phyloP scores from a whole-genome alignment of 257 asterid species.

The Orobanche coerulescens region DNA sequence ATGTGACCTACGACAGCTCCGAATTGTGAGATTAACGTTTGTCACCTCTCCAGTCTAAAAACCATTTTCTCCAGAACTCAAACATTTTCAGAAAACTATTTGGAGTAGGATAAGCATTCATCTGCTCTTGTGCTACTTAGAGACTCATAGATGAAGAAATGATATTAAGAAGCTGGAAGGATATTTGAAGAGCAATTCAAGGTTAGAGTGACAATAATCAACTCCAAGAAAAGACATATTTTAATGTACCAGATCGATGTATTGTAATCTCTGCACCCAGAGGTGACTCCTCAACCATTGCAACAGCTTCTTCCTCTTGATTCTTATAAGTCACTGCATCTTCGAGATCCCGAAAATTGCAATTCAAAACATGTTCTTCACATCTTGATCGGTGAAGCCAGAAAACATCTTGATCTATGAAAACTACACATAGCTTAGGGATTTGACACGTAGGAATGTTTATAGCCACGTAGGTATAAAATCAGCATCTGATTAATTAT shows the following conservation, averaged over 20 bases:
- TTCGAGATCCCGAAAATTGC: conserved; percentile 48
- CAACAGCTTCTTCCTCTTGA: conserved; percentile 59
- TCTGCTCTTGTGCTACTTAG: not conserved
- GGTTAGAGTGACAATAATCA: not conserved
- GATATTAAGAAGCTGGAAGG: not conserved
- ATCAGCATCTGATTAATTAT: too few relatives aligned
- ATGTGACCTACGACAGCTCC: conserved; percentile 43
- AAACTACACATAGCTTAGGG: too few relatives aligned
- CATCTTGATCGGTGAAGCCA: conserved; percentile 39
- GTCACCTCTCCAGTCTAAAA: not conserved
- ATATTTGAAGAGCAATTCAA: conserved; percentile 8
- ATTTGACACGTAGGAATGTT: too few relatives aligned
- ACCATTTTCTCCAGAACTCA: not conserved
- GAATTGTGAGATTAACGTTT: conserved; percentile 16
- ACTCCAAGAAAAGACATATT: conserved; percentile 11
- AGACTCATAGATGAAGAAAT: not conserved
- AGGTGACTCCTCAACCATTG: conserved; percentile 57
- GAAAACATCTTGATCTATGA: too few relatives aligned
- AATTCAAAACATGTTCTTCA: conserved; percentile 49
- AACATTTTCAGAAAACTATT: not conserved
- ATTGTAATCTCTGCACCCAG: conserved; percentile 25
- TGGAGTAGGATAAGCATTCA: conserved; percentile 7
- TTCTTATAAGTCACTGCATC: conserved; percentile 48
- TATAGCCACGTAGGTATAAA: too few relatives aligned
- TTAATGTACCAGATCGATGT: conserved; percentile 29